phyloP scores from a whole-genome alignment of 148 eudicot genomes.

The Fallopia convolvulus region DNA sequence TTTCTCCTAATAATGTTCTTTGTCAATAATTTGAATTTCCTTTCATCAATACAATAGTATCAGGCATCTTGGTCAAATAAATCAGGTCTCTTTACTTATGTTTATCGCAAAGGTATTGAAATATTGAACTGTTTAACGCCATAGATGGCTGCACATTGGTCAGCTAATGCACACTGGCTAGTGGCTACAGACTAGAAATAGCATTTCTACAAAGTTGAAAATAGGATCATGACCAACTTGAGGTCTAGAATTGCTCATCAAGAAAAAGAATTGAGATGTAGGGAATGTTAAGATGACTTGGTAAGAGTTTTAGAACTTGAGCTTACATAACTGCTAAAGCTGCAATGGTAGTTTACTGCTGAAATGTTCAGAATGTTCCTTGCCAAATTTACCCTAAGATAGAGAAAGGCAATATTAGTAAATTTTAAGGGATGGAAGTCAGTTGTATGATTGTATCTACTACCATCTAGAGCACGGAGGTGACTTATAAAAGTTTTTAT shows the following conservation, averaged over 20 bases:
- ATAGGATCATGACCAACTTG: neutral
- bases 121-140: neutral
- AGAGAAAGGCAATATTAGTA: neutral
- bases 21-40: neutral
- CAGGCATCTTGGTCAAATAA: neutral
- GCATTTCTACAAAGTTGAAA: neutral
- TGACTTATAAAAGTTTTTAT: neutral
- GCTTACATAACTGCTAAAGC: neutral
- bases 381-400: neutral
- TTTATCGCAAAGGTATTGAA: neutral
- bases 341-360: neutral
- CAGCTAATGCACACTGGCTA: neutral
- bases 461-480: neutral
- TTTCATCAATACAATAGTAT: neutral
- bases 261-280: conserved; percentile 1
- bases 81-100: neutral
- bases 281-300: neutral
- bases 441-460: neutral
- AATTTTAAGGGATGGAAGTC: neutral
- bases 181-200: neutral
- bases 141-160: neutral
- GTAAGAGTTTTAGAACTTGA: neutral
- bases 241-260: neutral
- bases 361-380: neutral
- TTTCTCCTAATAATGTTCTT: neutral